phyloP scores from a whole-genome alignment of 805 yeast genomes.

The Ogataea zsoltii region DNA sequence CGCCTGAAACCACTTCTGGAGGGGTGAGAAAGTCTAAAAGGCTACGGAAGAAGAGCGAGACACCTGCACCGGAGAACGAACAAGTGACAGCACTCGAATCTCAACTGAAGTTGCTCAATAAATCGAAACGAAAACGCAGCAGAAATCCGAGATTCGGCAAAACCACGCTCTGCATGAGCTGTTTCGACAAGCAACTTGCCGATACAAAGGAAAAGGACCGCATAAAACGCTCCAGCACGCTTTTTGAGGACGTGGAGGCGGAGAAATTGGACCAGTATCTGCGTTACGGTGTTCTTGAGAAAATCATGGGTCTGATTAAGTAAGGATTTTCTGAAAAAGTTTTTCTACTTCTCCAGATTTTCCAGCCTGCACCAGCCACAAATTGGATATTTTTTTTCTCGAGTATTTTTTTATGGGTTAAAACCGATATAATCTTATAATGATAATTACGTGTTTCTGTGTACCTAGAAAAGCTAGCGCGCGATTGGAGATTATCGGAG shows the following conservation, averaged over 20 bases:
- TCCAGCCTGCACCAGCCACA: background rate
- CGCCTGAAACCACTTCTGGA: slow-evolving; percentile 31
- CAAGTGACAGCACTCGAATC: slow-evolving; percentile 2
- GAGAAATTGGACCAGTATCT: slow-evolving; percentile 19
- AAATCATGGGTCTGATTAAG: slow-evolving; percentile 10
- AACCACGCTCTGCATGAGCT: slow-evolving; percentile 26
- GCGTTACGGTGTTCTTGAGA: slow-evolving; percentile 15
- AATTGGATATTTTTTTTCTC: background rate
- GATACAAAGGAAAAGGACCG: slow-evolving; percentile 7
- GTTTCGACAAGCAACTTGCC: slow-evolving; percentile 23
- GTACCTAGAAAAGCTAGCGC: background rate
- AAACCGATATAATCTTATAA: slow-evolving; percentile 5
- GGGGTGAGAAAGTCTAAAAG: slow-evolving; percentile 34
- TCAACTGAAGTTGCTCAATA: slow-evolving; percentile 13
- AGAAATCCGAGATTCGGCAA: slow-evolving; percentile 29
- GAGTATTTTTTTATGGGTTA: background rate
- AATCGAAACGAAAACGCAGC: slow-evolving; percentile 23
- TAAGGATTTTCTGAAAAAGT: background rate
- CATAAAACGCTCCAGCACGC: slow-evolving; percentile 9
- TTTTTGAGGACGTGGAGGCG: slow-evolving; percentile 14
- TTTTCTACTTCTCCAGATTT: too few relatives aligned
- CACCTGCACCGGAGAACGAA: slow-evolving; percentile 6
- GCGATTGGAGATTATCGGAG: background rate
- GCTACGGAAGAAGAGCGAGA: slow-evolving; percentile 31
- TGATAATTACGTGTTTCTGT: background rate